phyloP scores from a whole-genome alignment of 805 yeast species.

The Kuraishia cidri region DNA sequence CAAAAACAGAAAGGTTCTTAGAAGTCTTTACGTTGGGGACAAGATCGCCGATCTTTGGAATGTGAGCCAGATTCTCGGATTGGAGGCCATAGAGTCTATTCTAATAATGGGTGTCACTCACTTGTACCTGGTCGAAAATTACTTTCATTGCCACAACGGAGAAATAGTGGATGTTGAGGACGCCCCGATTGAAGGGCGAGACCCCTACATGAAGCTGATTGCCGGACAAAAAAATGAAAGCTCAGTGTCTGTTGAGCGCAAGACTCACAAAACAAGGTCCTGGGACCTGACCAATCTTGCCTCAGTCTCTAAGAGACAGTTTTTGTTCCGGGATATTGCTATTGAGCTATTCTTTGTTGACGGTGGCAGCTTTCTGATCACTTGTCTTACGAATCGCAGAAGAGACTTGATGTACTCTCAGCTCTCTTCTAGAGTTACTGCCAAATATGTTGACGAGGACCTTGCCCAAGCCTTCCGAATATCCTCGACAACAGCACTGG shows the following conservation, averaged over 20 bases:
- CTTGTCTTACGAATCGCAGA: constrained; percentile 42
- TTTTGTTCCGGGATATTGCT: constrained; percentile 72
- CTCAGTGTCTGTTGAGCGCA: constrained; percentile 13
- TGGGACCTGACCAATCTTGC: constrained; percentile 58
- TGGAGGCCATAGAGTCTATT: constrained; percentile 70
- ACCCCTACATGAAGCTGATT: constrained; percentile 59
- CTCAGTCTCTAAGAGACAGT: constrained; percentile 66
- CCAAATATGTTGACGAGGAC: constrained; percentile 43
- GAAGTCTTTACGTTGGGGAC: constrained; percentile 64
- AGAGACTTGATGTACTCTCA: constrained; percentile 49
- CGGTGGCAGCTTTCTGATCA: constrained; percentile 63
- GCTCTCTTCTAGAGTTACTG: constrained; percentile 38
- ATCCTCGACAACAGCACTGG: constrained; percentile 4
- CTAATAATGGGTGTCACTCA: constrained; percentile 60
- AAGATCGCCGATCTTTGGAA: constrained; percentile 62
- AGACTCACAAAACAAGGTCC: constrained; percentile 35
- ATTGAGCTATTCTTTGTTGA: constrained; percentile 67
- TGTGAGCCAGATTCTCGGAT: constrained; percentile 64
- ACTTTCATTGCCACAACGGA: constrained; percentile 44
- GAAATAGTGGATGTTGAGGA: constrained; percentile 59
- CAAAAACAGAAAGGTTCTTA: constrained; percentile 63
- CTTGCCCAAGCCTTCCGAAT: constrained; percentile 39
- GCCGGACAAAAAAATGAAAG: constrained; percentile 23
- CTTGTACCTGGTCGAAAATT: constrained; percentile 62
- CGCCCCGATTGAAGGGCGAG: constrained; percentile 54